Conservation (phyloP, 1,284 basidiomycete genomes). For the Serendipita sp. region DNA sequence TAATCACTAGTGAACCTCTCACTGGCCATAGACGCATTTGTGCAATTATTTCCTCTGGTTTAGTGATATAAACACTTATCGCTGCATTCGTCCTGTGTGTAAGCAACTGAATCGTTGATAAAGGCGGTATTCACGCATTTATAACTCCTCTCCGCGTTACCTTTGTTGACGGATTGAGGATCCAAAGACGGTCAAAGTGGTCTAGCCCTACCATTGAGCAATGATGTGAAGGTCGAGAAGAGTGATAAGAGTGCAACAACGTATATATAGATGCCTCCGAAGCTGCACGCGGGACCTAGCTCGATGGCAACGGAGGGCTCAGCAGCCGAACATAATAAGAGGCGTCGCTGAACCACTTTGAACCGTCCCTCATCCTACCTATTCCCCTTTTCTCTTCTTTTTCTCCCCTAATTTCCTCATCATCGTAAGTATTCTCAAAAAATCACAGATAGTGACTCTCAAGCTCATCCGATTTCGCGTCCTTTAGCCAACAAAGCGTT, state of each 20-base stretch:
- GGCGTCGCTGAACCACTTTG: not conserved
- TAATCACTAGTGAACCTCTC: not conserved
- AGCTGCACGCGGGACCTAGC: not conserved
- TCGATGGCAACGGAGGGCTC: not conserved
- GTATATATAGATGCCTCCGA: too few species aligned
- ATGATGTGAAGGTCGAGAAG: too few species aligned
- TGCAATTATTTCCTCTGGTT: not conserved
- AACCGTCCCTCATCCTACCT: not conserved
- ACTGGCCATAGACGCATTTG: not conserved
- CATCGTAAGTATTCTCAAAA: not conserved
- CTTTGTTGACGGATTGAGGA: too few species aligned
- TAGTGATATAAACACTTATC: not conserved
- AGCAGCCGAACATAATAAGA: not conserved
- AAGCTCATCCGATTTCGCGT: not conserved
- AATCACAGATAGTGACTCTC: not conserved
- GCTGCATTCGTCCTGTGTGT: not conserved
- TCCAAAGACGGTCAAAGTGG: too few species aligned
- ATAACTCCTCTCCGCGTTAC: too few species aligned
- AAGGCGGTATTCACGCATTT: not conserved
- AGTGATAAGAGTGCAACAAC: too few species aligned
- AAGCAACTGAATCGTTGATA: not conserved
- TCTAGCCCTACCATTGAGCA: too few species aligned
- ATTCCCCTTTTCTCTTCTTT: not conserved
- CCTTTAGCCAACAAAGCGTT: not conserved
- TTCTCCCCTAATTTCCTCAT: not conserved